Evolutionary conservation across 352 stramenopile genomes (phyloP), one percentile per base, ranked within the genome.

Genomic region (Pythium sp.): DNA sequence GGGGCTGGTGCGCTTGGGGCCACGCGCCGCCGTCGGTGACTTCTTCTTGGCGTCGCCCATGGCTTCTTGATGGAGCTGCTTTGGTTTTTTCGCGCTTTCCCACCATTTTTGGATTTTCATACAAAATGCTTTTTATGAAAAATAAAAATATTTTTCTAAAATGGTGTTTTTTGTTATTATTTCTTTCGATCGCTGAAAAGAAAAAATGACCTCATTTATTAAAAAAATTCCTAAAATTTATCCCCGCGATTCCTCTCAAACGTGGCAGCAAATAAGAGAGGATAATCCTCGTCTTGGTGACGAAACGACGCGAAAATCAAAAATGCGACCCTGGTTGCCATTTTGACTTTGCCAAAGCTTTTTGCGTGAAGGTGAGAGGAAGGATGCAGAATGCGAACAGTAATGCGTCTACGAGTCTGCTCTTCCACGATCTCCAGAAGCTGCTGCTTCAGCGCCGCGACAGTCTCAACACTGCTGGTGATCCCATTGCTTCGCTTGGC

Each of bases 1-100:
- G 22, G 55, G 32, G 53, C 56, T 70, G 64, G 57, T 53, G 43
- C 56, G 64, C 57, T 64, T 64, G 20, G 64, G 32, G 32, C 24
- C 32, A 8, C 6, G n/a, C 18, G 15, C 26, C 26, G 24, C n/a
- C 7, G 32, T 18, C 8, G 12, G 12, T 14, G 9, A 11, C 30
- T 57, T 62, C 63, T 62, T 61, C 26, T 53, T 64, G 28, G 30
- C 46, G 24, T 67, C 51, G 46, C 26, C 14, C 64, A 69, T 69
- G 30, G 11, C 47, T 41, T 28, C 1, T 20, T 51, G 14, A 9
- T 43, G 26, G 28, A 32, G 28, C 28, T 32, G 2, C 28, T 32
- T 32, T 32, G 28, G 5, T 3, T 5, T 32, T 32, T 32, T 32
- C 28, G 28, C 28, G 28, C 28, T 32, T 32, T 32, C 28, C 28